Evolutionary conservation across 2,329 filamentous ascomycete genomes (phyloP), one percentile per base, ranked within the genome.

Genomic region (Cladosporium sp.): DNA sequence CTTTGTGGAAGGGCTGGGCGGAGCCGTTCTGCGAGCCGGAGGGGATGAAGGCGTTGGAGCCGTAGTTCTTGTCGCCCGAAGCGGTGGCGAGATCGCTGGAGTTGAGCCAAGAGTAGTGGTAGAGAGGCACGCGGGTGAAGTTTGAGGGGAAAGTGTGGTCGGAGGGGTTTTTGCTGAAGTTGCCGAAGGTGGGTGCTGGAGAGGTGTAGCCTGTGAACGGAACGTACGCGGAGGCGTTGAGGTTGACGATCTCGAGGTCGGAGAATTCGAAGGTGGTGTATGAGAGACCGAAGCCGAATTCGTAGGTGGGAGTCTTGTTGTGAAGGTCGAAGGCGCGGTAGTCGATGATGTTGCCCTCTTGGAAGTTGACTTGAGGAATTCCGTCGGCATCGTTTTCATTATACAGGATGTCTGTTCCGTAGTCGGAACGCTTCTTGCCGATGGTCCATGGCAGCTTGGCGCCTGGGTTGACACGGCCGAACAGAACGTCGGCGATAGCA

Each of bases 401-500:
- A 71, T 85, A 85, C 44, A 84, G 72, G 17, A 90, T 70, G 49
- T 86, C 80, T 15, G 81, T 80, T 28, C 85, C 86, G 66, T 90
- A 92, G 67, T 88, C 85, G 60, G 80, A 77, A 10, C 78, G 79
- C 2, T 82, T 82, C 42, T 80, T 78, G 12, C 87, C 90, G 78
- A 90, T 87, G 2, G 90, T 92, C 72, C 92, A 94, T 1, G 89
- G 88, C 0, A 88, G 82, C 59, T 89, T 87, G 45, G 83, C 90
- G 20, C 83, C 82, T 1, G 89, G 89, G 74, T 89, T 91, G 60
- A 86, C 81, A 57, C 80, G 82, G 25, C 90, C 90, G 70, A 91
- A 94, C 8, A 95, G 82, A 15, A 94, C 80, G 65, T 93, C 89
- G 10, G 83, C 81, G 53, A 94, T 82, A 2, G 87, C 81, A 68